Evolutionary conservation across 2,329 filamentous ascomycete genomes (phyloP).

Genomic region (Fusarium verticillioides): DNA sequence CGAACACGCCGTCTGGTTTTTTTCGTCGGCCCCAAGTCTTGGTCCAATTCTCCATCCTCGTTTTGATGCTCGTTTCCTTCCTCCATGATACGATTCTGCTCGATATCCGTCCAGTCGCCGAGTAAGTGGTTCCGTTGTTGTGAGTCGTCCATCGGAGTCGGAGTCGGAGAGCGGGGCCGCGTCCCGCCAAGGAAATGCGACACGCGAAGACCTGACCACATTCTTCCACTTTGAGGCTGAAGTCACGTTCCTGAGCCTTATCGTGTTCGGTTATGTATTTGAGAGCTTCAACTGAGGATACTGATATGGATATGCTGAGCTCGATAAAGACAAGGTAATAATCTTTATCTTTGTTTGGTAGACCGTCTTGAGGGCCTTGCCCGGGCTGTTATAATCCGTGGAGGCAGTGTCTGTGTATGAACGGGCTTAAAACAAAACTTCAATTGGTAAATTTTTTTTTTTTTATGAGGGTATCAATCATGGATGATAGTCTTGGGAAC

Average conservation of each 20-base stretch:
- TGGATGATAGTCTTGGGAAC: not conserved
- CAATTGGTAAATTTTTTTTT: not conserved
- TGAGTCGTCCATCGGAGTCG: constrained; percentile 4
- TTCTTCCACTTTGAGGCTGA: constrained; percentile 8
- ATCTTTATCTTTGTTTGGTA: not conserved
- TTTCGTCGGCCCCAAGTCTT: not conserved
- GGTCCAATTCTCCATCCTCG: not conserved
- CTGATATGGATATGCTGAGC: not conserved
- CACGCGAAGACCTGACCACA: constrained; percentile 24
- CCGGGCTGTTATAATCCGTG: not conserved
- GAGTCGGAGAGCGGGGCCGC: constrained; percentile 24
- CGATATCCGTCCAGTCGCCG: constrained; percentile 32
- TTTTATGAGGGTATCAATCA: not conserved
- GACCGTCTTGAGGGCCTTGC: not conserved
- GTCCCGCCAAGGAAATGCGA: constrained; percentile 24
- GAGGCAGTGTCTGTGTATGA: not conserved
- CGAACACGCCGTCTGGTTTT: constrained; percentile 9
- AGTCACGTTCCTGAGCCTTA: constrained; percentile 16
- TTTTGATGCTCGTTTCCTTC: not conserved
- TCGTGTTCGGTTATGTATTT: not conserved
- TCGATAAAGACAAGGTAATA: not conserved
- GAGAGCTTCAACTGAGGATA: not conserved
- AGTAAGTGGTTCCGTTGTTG: constrained; percentile 36
- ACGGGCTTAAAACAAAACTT: not conserved
- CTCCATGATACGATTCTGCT: not conserved